Conservation (phyloP, 2,329 filamentous ascomycete species). For the Neocucurbitaria cava region DNA sequence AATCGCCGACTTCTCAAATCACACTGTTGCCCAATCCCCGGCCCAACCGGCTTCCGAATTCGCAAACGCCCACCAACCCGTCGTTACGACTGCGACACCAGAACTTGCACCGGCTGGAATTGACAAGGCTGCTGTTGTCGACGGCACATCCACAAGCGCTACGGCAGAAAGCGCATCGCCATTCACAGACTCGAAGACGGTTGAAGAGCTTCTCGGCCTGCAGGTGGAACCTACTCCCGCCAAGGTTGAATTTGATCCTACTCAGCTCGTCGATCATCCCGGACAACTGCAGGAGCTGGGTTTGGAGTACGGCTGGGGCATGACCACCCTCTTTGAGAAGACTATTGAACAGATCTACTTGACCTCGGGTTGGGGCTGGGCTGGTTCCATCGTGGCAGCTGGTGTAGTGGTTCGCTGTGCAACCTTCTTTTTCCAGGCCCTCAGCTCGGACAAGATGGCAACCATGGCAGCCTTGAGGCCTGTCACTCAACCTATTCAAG, state of each 20-base stretch:
- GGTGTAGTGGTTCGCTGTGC: constrained; percentile 69
- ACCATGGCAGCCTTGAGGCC: constrained; percentile 68
- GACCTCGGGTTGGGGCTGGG: constrained; percentile 79
- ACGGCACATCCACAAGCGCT: constrained; percentile 26
- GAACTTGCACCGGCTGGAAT: constrained; percentile 47
- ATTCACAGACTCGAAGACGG: constrained; percentile 15
- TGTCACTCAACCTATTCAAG: constrained; percentile 62
- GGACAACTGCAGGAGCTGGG: constrained; percentile 85
- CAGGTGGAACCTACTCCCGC: too few relatives aligned
- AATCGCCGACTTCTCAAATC: constrained; percentile 29
- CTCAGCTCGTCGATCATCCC: constrained; percentile 73
- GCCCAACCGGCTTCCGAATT: constrained; percentile 10
- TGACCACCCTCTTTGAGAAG: constrained; percentile 76
- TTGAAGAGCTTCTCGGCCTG: constrained; percentile 33
- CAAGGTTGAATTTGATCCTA: constrained; percentile 43
- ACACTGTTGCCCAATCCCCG: background rate
- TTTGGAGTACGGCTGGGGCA: constrained; percentile 85
- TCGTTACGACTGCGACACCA: constrained; percentile 40
- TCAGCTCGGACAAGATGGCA: constrained; percentile 67
- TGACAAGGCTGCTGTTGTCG: constrained; percentile 35
- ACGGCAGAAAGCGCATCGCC: constrained; percentile 11
- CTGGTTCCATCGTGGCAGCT: constrained; percentile 72
- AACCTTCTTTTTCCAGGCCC: constrained; percentile 68
- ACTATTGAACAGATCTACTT: constrained; percentile 84
- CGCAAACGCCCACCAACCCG: constrained; percentile 21